Evolutionary conservation across 2,329 filamentous ascomycete species (phyloP).

Genomic region (Aspergillus japonicus): DNA sequence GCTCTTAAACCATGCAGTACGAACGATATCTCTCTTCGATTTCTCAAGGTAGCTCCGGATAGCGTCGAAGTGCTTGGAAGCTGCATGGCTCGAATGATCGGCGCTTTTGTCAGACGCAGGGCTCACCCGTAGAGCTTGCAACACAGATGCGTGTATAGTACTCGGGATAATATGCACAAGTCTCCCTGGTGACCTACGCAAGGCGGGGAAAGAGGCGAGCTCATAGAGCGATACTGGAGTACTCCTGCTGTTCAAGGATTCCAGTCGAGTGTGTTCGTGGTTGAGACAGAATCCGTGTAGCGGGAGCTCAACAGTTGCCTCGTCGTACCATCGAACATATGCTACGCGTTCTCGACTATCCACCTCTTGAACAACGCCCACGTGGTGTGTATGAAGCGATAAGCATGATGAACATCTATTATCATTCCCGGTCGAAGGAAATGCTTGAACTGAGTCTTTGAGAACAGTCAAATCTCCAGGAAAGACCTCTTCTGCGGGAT

Average conservation of each 20-base stretch:
- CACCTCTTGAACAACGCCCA: conserved; percentile 59
- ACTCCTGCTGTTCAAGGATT: conserved; percentile 35
- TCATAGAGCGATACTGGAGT: conserved; percentile 61
- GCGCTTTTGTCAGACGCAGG: conserved; percentile 6
- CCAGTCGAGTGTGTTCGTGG: conserved; percentile 45
- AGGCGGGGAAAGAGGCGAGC: conserved; percentile 49
- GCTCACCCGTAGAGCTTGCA: conserved; percentile 3
- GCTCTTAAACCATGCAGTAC: conserved; percentile 23
- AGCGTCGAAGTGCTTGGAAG: conserved; percentile 14
- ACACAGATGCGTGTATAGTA: conserved; percentile 16
- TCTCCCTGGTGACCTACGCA: conserved; percentile 53
- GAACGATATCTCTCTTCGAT: conserved; percentile 18
- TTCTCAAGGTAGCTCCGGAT: conserved; percentile 16
- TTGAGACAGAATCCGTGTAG: conserved; percentile 37
- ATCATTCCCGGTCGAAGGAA: conserved; percentile 2
- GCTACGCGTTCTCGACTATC: conserved; percentile 58
- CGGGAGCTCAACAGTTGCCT: conserved; percentile 38
- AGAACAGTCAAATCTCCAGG: conserved; percentile 57
- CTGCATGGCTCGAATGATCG: conserved; percentile 17
- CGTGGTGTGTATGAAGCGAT: conserved; percentile 14
- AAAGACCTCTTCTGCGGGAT: conserved; percentile 55
- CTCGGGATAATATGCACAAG: conserved; percentile 51
- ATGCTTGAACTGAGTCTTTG: conserved; percentile 38
- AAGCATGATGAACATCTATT: not conserved
- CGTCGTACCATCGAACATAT: conserved; percentile 54